Evolutionary conservation across 176 grass and related monocot species (phyloP).

Genomic region (Poa pratensis): DNA sequence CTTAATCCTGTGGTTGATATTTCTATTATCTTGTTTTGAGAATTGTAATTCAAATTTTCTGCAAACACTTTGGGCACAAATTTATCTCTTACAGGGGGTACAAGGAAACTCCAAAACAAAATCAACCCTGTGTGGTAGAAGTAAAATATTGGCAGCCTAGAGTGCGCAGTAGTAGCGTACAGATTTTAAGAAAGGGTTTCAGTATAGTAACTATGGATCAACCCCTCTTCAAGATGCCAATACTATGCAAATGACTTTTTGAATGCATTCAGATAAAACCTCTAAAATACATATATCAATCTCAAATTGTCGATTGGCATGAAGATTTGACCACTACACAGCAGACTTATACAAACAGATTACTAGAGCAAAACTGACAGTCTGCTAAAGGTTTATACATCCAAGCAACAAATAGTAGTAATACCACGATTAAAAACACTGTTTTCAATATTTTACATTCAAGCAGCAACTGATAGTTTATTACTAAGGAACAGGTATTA

Average conservation of each 20-base stretch:
- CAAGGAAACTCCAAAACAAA: slow-evolving; percentile 12
- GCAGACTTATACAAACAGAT: slow-evolving; percentile 29
- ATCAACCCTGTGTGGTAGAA: background rate
- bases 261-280: slow-evolving; percentile 8
- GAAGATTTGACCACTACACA: slow-evolving; percentile 14
- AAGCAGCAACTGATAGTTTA: slow-evolving; percentile 32
- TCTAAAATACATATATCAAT: background rate
- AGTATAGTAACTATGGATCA: slow-evolving; percentile 2
- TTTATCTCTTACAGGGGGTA: background rate
- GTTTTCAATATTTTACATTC: slow-evolving; percentile 17
- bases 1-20: background rate
- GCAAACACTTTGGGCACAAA: background rate
- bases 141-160: background rate
- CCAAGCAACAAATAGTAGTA: slow-evolving; percentile 4
- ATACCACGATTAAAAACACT: background rate
- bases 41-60: background rate
- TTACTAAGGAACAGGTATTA: slow-evolving; percentile 37
- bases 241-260: background rate
- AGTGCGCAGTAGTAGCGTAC: background rate
- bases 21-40: background rate
- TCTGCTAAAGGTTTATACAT: slow-evolving; percentile 18
- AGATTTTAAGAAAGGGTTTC: background rate
- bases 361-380: slow-evolving; percentile 21
- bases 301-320: background rate
- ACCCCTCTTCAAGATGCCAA: background rate